Evolutionary conservation across 1,139 yeast genomes (phyloP), one percentile per base, ranked within the genome.

Genomic region (Blastobotrys indianensis): DNA sequence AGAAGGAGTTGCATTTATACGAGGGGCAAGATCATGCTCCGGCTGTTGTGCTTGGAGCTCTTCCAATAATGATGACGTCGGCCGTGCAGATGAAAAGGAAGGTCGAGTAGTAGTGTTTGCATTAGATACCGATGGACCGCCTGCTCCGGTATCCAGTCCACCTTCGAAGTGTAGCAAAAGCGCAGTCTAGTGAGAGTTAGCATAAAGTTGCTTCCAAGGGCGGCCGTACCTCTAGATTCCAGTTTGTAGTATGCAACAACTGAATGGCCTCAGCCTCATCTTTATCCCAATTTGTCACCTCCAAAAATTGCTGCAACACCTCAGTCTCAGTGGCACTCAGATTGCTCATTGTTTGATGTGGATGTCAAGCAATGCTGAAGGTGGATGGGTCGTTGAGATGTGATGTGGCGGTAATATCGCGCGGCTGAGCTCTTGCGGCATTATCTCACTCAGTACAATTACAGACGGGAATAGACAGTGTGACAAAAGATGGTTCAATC

Each of bases 141-240:
- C 35, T 13, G 28, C 39, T 30, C 46, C 4, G 47, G 36, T 10
- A 44, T 32, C 47, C n/a, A 38, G 39, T 10, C 49, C 54, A 8
- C 63, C 62, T 37, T 62, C 67, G 39, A 63, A 59, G 46, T 61
- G 62, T 20, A 60, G 50, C 30, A 55, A 48, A 10, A 63, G 59
- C 6, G 67, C 67, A 32, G 53, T 49, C 51, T 33, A 33, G 20
- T 5, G 11, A 33, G 15, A n/a, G 12, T 33, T 33, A 33, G 37
- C 37, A 5, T 8, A n/a, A n/a, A n/a, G 15, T 31, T 31, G 33
- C 12, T n/a, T 8, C 8, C 15, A n/a, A 5, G 4, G 5, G 8
- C 11, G 4, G 12, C 15, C 15, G 5, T 31, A n/a, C 15, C 42
- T 62, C 66, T 11, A 63, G 52, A 44, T 61, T 56, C 66, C 67